Evolutionary conservation across 2,329 filamentous ascomycete species (phyloP), one percentile per base, ranked within the genome.

Genomic region (Colletotrichum melonis): DNA sequence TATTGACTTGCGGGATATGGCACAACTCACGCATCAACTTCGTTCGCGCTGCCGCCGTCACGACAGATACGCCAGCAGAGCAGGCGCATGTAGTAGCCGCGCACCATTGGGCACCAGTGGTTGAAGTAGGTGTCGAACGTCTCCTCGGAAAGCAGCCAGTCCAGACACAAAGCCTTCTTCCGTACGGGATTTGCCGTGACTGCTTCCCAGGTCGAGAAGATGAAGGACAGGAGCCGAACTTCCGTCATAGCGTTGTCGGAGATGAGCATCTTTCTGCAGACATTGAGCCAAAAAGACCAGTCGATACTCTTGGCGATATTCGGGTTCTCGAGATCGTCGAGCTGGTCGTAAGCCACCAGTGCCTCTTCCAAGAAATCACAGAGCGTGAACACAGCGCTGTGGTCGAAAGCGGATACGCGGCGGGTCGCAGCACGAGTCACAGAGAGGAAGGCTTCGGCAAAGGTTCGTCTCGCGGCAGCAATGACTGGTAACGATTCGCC

Each of bases 51-150:
- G 19, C 92, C 94, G 65, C 92, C 90, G 78, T 93, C 93, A 75
- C 95, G 89, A 76, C 93, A 96, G 60, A 98, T 86, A 73, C 95
- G 91, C 95, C 95, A 98, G 82, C 95, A 97, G 26, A 98, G 83
- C 63, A 98, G 85, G 59, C 95, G 94, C 89, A 97, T 97, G 80
- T 93, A 98, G 81, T 98, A 98, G 16, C 95, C 93, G 74, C 95
- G 90, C 26, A 98, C 94, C 95, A 98, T 97, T 0, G 95, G 95
- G 79, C 94, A 97, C 95, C 95, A 98, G 79, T 98, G 95, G 79
- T 93, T 96, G 84, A 98, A 98, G 74, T 95, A 92, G 74, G 90
- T 91, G 79, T 94, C 91, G 80, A 98, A 98, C 2, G 93, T 89
- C 30, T 92, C 87, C 67, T 93, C 92, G 7, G 92, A 89, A 14